These are phyloP conservation scores for Magnolia changhungtana DNA, from an alignment of 164 flowering plant species.

Conservation along the genomic window DNA sequence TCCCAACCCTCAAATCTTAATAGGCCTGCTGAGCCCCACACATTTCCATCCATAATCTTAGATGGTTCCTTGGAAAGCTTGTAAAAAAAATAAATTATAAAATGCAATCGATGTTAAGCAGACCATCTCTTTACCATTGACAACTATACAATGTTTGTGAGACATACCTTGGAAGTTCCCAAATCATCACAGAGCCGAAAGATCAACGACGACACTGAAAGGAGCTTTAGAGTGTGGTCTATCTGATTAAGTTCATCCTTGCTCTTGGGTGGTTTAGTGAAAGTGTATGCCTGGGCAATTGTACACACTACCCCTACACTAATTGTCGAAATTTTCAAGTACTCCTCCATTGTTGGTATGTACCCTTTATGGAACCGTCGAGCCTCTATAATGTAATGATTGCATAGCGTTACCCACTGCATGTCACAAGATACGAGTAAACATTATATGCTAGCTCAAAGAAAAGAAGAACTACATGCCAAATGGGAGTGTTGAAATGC, in stretches of 20 bases:
- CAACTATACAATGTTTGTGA: no score
- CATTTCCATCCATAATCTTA: no score
- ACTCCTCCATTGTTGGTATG: constrained; percentile 37
- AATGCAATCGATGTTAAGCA: neutral
- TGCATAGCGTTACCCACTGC: constrained; percentile 43
- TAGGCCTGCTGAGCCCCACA: no score
- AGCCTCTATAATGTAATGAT: constrained; percentile 38
- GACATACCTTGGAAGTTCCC: constrained; percentile 5
- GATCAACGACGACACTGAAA: neutral
- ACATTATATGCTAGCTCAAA: neutral
- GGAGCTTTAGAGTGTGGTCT: neutral
- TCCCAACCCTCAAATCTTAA: no score
- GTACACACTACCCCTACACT: constrained; percentile 30
- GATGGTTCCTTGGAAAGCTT: no score
- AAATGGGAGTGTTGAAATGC: neutral
- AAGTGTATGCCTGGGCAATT: constrained; percentile 15
- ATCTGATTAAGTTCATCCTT: constrained; percentile 5
- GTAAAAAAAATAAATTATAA: no score
- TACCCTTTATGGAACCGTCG: constrained; percentile 35
- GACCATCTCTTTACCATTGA: neutral
- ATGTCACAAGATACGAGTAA: neutral
- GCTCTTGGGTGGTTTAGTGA: neutral
- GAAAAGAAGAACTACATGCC: neutral
- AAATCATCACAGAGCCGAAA: constrained; percentile 6
- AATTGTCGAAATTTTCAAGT: constrained; percentile 34